A percentile compares a stretch with the other conserved stretches of the same genome.
phyloP scores from a whole-genome alignment of 176 grass and related monocot genomes.

The Bothriochloa decipiens region DNA sequence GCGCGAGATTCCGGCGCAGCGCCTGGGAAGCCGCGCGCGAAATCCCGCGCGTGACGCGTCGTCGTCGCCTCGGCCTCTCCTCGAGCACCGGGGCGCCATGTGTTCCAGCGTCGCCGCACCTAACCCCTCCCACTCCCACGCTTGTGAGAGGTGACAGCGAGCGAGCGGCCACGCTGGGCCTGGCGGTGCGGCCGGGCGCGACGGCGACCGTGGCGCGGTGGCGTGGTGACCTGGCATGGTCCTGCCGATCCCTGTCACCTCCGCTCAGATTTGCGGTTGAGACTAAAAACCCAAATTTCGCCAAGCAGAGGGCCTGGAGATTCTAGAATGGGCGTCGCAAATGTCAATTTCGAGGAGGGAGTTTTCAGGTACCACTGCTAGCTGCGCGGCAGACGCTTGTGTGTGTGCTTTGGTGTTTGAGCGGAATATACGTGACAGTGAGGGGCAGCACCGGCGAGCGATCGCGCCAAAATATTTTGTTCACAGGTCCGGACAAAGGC shows the following conservation, averaged over 20 bases:
- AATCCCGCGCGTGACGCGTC: not conserved
- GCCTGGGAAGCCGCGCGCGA: not conserved
- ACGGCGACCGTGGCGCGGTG: not conserved
- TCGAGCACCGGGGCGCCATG: not conserved
- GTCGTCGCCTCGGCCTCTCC: not conserved
- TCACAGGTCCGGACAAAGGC: slow-evolving; percentile 19
- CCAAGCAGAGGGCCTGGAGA: not conserved
- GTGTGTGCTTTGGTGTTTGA: slow-evolving; percentile 21
- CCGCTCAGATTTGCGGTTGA: not conserved
- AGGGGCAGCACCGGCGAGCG: not conserved
- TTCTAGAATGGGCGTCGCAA: not conserved
- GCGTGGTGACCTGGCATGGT: not conserved
- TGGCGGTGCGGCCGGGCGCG: not conserved
- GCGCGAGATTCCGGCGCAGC: slow-evolving; percentile 43
- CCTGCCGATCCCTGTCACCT: too few relatives aligned
- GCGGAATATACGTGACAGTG: slow-evolving; percentile 23
- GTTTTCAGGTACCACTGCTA: not conserved
- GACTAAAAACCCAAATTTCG: not conserved
- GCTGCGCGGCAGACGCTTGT: not conserved
- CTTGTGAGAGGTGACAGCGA: not conserved
- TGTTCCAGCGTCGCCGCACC: not conserved
- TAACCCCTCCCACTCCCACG: not conserved
- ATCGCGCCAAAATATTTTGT: slow-evolving; percentile 7
- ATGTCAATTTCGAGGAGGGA: not conserved
- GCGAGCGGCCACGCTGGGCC: slow-evolving; percentile 4